Conservation (phyloP, 768 basidiomycete species). For the Tricholoma matsutake region DNA sequence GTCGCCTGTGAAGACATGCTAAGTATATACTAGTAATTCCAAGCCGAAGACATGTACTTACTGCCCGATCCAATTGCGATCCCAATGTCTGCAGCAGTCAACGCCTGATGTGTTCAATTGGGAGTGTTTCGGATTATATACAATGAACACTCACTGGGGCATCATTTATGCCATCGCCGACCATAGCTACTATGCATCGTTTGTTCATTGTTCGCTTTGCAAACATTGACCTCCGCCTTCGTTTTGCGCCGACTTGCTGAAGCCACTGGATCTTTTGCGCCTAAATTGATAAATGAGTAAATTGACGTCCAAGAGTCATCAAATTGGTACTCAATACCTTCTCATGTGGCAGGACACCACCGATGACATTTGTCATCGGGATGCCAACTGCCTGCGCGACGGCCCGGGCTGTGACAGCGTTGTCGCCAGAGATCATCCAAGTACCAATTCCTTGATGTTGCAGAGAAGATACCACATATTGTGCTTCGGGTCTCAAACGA, state of each 20-base stretch:
- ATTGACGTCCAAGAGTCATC: neutral
- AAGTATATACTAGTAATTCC: constrained; percentile 4
- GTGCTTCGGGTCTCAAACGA: constrained; percentile 56
- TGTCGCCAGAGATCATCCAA: constrained; percentile 85
- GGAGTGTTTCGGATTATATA: neutral
- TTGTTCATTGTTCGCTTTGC: constrained; percentile 20
- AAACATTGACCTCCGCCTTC: constrained; percentile 2
- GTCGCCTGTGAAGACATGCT: constrained; percentile 38
- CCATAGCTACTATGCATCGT: constrained; percentile 52
- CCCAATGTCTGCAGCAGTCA: constrained; percentile 57
- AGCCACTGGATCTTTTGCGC: constrained; percentile 60
- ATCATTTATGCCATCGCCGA: constrained; percentile 66
- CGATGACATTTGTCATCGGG: constrained; percentile 62
- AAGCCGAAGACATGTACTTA: constrained; percentile 22
- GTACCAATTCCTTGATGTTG: constrained; percentile 52
- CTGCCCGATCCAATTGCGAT: constrained; percentile 71
- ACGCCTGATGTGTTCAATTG: constrained; percentile 27
- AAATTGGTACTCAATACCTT: constrained; percentile 44
- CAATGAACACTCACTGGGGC: constrained; percentile 37
- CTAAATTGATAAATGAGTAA: constrained; percentile 18
- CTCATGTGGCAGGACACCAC: constrained; percentile 80
- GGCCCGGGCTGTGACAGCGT: constrained; percentile 58
- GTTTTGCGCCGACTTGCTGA: constrained; percentile 27
- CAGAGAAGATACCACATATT: constrained; percentile 48
- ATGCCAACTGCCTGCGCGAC: constrained; percentile 71